Evolutionary conservation across 1,284 basidiomycete genomes (phyloP).

Genomic region (Ganoderma resinaceum): DNA sequence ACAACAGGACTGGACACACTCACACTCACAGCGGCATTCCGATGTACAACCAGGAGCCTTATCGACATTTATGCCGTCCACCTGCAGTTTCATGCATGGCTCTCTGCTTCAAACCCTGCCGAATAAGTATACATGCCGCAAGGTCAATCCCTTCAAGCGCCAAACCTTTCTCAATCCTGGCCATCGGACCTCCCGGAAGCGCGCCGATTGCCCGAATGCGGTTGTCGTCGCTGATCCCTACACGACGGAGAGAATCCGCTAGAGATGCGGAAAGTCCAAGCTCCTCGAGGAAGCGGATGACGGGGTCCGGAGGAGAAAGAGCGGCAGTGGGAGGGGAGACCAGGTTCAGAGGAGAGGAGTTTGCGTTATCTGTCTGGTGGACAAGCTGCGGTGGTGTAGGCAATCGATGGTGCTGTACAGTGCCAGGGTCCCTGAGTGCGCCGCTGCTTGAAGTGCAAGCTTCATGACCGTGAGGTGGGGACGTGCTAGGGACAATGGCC

Average conservation of each 20-base stretch:
- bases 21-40: not conserved
- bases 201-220: constrained; percentile 7
- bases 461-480: not conserved
- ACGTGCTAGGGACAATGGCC: too few species aligned
- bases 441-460: not conserved
- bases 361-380: not conserved
- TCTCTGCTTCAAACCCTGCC: constrained; percentile 8
- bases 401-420: not conserved
- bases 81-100: not conserved
- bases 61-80: not conserved
- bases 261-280: constrained; percentile 5
- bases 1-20: not conserved
- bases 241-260: not conserved
- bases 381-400: not conserved
- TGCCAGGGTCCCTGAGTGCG: not conserved
- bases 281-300: constrained; percentile 10
- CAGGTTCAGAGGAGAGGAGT: not conserved
- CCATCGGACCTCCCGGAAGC: constrained; percentile 3
- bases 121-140: constrained; percentile 10
- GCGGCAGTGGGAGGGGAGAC: not conserved
- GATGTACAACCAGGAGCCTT: not conserved
- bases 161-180: constrained; percentile 8
- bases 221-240: constrained; percentile 11
- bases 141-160: constrained; percentile 8
- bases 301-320: constrained; percentile 1